phyloP scores from a whole-genome alignment of 331 rosid species.

The Erythrophleum ivorense region DNA sequence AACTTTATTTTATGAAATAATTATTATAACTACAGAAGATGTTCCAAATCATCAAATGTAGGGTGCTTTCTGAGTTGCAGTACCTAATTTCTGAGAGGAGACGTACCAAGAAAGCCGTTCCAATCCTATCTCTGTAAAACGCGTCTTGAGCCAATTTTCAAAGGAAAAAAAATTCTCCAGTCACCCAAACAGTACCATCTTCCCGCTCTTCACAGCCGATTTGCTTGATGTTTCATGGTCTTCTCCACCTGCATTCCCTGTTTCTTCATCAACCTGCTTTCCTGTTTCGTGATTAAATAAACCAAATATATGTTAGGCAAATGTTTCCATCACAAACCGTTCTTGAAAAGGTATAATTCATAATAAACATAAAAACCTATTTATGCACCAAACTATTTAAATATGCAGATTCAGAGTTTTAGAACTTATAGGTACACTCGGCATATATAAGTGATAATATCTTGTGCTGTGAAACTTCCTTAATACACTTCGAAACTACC shows the following conservation, averaged over 20 bases:
- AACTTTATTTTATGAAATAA: not conserved
- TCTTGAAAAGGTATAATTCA: not conserved
- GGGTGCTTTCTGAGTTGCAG: not conserved
- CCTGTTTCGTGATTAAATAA: too few species aligned
- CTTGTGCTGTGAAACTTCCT: not conserved
- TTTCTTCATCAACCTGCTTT: too few species aligned
- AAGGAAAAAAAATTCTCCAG: too few species aligned
- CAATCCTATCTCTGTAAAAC: too few species aligned
- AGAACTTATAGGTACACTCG: not conserved
- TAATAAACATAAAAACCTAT: not conserved
- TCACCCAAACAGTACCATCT: too few species aligned
- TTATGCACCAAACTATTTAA: not conserved
- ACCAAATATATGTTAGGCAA: not conserved
- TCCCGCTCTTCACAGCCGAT: too few species aligned
- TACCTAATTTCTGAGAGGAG: not conserved
- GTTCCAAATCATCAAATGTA: not conserved
- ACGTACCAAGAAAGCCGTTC: too few species aligned
- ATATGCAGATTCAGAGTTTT: not conserved
- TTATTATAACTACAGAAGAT: not conserved
- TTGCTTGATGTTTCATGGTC: too few species aligned
- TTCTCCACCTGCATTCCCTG: too few species aligned
- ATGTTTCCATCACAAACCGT: not conserved
- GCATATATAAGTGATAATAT: not conserved
- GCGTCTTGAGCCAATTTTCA: too few species aligned
- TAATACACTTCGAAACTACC: too few species aligned